A percentile compares a stretch with the other conserved stretches of the same genome.
Evolutionary conservation across 495 filamentous ascomycete species (phyloP).

Genomic region (Daldinia decipiens): DNA sequence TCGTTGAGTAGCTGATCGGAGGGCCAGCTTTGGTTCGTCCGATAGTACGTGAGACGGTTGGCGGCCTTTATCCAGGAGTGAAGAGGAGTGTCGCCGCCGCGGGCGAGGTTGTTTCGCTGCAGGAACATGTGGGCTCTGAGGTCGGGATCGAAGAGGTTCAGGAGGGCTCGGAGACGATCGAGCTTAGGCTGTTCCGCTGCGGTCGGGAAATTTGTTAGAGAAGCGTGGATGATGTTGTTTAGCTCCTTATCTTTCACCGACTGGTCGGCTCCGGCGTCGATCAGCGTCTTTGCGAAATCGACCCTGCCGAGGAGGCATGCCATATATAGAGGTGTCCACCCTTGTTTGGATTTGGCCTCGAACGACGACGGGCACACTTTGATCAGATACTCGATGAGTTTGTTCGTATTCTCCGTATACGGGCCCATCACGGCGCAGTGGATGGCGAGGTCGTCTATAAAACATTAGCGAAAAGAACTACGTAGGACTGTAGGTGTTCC

Average conservation of each 20-base stretch:
- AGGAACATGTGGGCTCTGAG: constrained; percentile 53
- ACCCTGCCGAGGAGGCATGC: constrained; percentile 63
- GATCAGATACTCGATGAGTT: constrained; percentile 70
- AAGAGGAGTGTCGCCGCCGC: constrained; percentile 53
- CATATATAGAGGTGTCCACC: constrained; percentile 69
- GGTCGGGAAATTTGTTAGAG: constrained; percentile 48
- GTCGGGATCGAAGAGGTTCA: constrained; percentile 64
- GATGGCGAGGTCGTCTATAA: constrained; percentile 67
- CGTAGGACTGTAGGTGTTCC: constrained; percentile 43
- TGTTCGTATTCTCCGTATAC: constrained; percentile 51
- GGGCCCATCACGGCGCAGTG: constrained; percentile 70
- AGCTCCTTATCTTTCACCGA: constrained; percentile 60
- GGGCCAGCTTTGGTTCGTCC: background rate
- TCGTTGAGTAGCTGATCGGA: background rate
- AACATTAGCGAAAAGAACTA: constrained; percentile 41
- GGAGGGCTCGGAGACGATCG: constrained; percentile 53
- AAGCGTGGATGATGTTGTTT: constrained; percentile 69
- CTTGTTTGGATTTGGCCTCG: constrained; percentile 63
- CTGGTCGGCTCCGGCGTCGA: constrained; percentile 73
- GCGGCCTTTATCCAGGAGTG: constrained; percentile 50
- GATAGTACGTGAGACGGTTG: constrained; percentile 15
- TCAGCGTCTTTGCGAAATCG: constrained; percentile 66
- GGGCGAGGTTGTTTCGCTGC: constrained; percentile 51
- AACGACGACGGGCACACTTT: constrained; percentile 66
- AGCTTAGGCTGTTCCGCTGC: constrained; percentile 22